Evolutionary conservation across 805 yeast genomes (phyloP).

Genomic region (Suhomyces canberraensis): DNA sequence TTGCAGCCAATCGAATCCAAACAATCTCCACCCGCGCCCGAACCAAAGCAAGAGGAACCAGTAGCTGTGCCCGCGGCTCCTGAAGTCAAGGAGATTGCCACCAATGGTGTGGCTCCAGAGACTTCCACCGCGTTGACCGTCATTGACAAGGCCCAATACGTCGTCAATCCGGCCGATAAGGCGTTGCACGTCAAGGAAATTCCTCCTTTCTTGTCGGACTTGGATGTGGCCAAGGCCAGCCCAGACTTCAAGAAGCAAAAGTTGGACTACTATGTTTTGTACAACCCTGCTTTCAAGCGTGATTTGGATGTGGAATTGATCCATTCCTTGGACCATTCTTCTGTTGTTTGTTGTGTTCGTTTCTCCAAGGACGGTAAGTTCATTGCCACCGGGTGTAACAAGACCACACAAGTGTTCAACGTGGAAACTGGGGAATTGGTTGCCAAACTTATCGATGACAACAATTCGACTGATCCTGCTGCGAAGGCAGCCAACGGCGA

Average conservation of each 20-base stretch:
- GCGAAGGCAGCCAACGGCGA: constrained; percentile 18
- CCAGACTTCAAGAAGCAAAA: constrained; percentile 78
- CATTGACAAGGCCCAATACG: constrained; percentile 39
- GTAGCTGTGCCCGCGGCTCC: constrained; percentile 9
- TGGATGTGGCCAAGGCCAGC: constrained; percentile 74
- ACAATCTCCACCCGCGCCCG: constrained; percentile 17
- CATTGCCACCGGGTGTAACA: constrained; percentile 95
- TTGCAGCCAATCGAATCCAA: constrained; percentile 11
- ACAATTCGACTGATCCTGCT: constrained; percentile 37
- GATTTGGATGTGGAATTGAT: constrained; percentile 81
- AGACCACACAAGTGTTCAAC: constrained; percentile 89
- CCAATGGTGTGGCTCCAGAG: constrained; percentile 14
- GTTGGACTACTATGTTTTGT: constrained; percentile 81
- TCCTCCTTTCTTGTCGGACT: constrained; percentile 76
- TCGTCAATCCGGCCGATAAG: constrained; percentile 43
- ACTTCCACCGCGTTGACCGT: constrained; percentile 33
- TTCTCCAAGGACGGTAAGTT: constrained; percentile 89
- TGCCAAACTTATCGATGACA: constrained; percentile 83
- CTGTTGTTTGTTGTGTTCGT: constrained; percentile 95
- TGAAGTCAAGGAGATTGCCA: constrained; percentile 5
- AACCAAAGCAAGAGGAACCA: constrained; percentile 10
- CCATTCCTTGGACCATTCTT: constrained; percentile 85
- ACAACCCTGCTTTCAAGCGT: constrained; percentile 73
- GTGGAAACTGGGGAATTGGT: constrained; percentile 88
- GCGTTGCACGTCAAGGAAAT: constrained; percentile 65